These are phyloP conservation scores for Cryptococcus neoformans DNA, from an alignment of 1,284 basidiomycete genomes.

Conservation along the genomic window DNA sequence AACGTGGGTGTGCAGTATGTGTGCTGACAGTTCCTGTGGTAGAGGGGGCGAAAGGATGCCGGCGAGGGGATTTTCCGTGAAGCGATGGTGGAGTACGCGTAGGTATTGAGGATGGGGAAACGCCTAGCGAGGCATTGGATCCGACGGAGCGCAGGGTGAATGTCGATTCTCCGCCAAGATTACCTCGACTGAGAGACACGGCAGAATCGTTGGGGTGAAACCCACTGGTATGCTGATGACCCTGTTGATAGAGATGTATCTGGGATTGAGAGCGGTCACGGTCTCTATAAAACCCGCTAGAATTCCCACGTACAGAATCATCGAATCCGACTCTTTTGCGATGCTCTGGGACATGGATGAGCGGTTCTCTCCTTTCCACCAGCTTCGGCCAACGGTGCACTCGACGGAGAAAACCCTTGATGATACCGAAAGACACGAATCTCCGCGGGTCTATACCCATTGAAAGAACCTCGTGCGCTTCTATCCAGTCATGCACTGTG, in stretches of 20 bases:
- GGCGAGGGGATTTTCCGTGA: conserved; percentile 10
- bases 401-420: conserved; percentile 93
- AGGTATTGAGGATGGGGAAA: conserved; percentile 26
- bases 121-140: conserved; percentile 28
- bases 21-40: conserved; percentile 3
- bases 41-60: not conserved
- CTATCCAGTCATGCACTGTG: conserved; percentile 87
- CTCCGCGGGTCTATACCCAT: conserved; percentile 85
- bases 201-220: conserved; percentile 8
- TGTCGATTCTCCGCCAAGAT: conserved; percentile 21
- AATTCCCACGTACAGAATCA: conserved; percentile 11
- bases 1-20: conserved; percentile 2
- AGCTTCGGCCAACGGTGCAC: conserved; percentile 86
- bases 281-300: not conserved
- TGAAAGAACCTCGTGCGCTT: conserved; percentile 65
- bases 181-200: conserved; percentile 8
- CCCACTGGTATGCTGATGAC: conserved; percentile 12
- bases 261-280: not conserved
- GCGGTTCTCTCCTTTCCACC: conserved; percentile 28
- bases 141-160: conserved; percentile 36
- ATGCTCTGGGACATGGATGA: conserved; percentile 11
- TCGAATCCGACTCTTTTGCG: conserved; percentile 30
- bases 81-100: conserved; percentile 20
- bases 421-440: conserved; percentile 98
- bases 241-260: not conserved